Evolutionary conservation across 768 basidiomycete species (phyloP), one percentile per base, ranked within the genome.

Genomic region (Naganishia antarctica): DNA sequence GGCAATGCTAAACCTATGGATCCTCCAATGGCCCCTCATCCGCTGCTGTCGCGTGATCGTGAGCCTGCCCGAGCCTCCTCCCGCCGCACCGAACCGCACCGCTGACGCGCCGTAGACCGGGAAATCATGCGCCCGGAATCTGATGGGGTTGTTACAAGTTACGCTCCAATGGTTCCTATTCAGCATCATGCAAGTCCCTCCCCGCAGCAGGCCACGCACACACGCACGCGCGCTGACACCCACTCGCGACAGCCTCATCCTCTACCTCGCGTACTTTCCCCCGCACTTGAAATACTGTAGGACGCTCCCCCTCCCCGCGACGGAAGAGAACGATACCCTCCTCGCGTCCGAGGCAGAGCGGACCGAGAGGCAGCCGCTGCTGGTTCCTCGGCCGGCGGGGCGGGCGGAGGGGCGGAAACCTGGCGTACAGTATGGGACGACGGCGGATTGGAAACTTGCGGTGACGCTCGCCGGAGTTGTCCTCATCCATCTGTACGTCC

Each of bases 251-350:
- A 97, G 93, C 46, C 81, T 97, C 64, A 82, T 93, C 0, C 84
- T 99, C 1, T 98, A 89, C 79, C 86, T 99, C 80, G 80, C 88
- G 43, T 98, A 92, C 80, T 98, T 90, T 75, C 96, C 96, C 0
- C 78, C 82, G 6, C 84, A 89, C 70, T 84, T 88, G 73, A 96
- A 93, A 78, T 89, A 86, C 53, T 57, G 53, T 34, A 32, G 53
- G 7, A 67, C 67, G 6, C 47, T 74, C 25, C 70, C 70, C 21
- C 64, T 69, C 31, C 62, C 62, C 16, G 40, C 68, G 5, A 59
- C 65, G 4, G 60, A 37, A 26, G 15, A 57, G 4, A 23, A 37
- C 12, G 71, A 71, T 51, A 64, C 68, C 40, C 51, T 69, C 21
- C 44, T 63, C 21, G 53, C 43, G 3, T 60, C 26, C 43, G 8